These are phyloP conservation scores for Phytophthora sansomeana DNA, from an alignment of 352 stramenopile species.

Conservation along the genomic window DNA sequence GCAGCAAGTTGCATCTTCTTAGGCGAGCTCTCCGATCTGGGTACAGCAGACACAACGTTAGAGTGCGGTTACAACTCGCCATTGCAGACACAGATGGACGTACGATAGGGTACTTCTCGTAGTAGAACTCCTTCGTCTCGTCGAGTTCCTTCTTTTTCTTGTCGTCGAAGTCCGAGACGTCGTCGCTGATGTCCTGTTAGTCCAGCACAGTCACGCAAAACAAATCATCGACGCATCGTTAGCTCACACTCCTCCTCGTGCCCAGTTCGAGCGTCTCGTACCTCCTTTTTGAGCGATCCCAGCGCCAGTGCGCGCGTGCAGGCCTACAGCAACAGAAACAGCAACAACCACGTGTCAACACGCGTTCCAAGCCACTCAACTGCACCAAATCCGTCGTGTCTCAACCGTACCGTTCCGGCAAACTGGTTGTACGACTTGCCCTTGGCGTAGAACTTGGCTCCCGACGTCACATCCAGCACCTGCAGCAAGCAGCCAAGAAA, in stretches of 20 bases:
- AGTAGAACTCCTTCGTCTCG: constrained; percentile 82
- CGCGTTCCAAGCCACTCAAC: constrained; percentile 2
- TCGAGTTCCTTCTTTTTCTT: constrained; percentile 67
- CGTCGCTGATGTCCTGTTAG: constrained; percentile 77
- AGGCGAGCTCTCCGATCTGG: constrained; percentile 63
- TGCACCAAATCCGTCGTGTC: no score
- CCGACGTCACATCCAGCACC: constrained; percentile 76
- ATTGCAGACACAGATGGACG: constrained; percentile 20
- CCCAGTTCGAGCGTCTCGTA: constrained; percentile 20
- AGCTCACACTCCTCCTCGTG: not conserved
- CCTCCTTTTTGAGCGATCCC: constrained; percentile 74
- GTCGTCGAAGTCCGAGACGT: constrained; percentile 71
- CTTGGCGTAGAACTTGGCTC: constrained; percentile 79
- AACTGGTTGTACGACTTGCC: constrained; percentile 82
- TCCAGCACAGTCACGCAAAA: not conserved
- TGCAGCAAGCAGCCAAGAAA: constrained; percentile 28
- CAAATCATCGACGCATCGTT: not conserved
- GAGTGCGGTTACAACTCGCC: not conserved
- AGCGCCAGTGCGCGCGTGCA: constrained; percentile 80
- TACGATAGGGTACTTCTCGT: constrained; percentile 89
- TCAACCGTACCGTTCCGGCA: constrained; percentile 58
- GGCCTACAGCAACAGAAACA: constrained; percentile 52
- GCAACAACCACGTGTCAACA: constrained; percentile 15
- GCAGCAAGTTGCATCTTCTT: constrained; percentile 8
- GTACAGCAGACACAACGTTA: constrained; percentile 10